Base-by-base conservation (phyloP, 106 monocot species). In the Chionographis japonica region DNA sequence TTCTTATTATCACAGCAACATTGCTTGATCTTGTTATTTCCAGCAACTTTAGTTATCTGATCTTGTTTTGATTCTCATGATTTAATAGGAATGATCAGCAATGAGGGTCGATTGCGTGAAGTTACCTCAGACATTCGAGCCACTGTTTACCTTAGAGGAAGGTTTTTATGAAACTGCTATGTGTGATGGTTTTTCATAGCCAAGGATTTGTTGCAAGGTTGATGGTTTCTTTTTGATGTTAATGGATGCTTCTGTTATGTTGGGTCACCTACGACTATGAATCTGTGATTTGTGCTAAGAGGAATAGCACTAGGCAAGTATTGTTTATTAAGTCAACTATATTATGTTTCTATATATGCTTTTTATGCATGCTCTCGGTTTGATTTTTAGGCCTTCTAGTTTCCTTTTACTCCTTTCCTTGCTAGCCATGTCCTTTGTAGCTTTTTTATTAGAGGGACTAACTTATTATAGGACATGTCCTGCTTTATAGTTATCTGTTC, bases 401-500 rank as follows among this genome's bases (percentile, higher is more conserved):
- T 37, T 38, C 3, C 40, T 8, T 37, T 18, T 75, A 52, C 5
- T 51, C 42, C 62, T 50, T 6, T 54, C 16, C 54, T 50, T 54
- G 10, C 17, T 54, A 60, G 52, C 40, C 46, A 46, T 46, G 46
- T 46, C 9, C 5, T 46, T 46, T 46, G 46, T 27, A 9, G 56
- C 42, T 54, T 62, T 16, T 46, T 50, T 3, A 15, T 54, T 41
- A 35, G 37, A 15, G n/a, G 19, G 40, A 19, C 40, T 74, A 63
- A 60, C 51, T 81, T 76, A 40, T 70, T 62, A 46, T 81, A 67
- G 71, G 72, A 38, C 20, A 56, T 56, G 19, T 67, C 61, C 60
- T 81, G 41, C 66, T 76, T 71, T 76, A 53, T 76, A 76, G 71
- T 52, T 72, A 60, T 64, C 53, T 78, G 78, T 61, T 61, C 72